Percentiles rank a stretch among this genome's conserved stretches.
Conservation (phyloP, 2,329 filamentous ascomycete genomes). For the Sporothrix dimorphospora region DNA sequence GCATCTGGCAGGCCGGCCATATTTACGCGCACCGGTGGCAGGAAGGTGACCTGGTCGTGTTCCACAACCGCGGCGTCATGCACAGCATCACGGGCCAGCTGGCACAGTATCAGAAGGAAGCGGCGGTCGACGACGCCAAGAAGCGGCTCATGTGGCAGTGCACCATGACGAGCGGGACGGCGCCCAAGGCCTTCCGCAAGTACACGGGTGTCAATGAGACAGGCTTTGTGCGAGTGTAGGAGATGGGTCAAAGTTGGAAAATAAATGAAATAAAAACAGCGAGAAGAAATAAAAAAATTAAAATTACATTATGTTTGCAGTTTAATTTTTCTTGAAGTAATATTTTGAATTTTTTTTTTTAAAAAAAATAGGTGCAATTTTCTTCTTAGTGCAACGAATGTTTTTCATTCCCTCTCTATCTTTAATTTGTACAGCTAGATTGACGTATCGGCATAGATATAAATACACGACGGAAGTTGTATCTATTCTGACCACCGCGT, state of each 20-base stretch:
- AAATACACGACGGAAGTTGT: too few species aligned
- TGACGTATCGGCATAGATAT: too few species aligned
- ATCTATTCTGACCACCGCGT: too few species aligned
- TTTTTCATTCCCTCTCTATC: too few species aligned
- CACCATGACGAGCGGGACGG: conserved; percentile 54
- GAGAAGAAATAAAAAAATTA: too few species aligned
- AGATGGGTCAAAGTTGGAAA: too few species aligned
- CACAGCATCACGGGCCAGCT: conserved; percentile 79
- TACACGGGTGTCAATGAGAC: conserved; percentile 32
- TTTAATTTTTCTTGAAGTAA: neutral
- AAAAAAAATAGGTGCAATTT: too few species aligned
- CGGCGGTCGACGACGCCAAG: conserved; percentile 57
- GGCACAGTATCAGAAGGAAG: conserved; percentile 39
- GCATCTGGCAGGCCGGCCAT: conserved; percentile 53
- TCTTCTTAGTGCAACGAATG: too few species aligned
- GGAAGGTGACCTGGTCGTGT: conserved; percentile 74
- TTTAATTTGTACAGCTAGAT: too few species aligned
- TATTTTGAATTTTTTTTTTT: neutral
- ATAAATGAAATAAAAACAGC: too few species aligned
- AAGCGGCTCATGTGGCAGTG: conserved; percentile 76
- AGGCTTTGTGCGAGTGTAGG: conserved; percentile 24
- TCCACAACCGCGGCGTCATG: conserved; percentile 75
- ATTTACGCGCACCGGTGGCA: conserved; percentile 79
- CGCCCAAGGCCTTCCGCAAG: conserved; percentile 30
- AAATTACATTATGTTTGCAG: too few species aligned